Percentiles rank a stretch among this genome's conserved stretches.
Conservation (phyloP, 2,329 filamentous ascomycete species). For the Cylindrodendrum hubeiense region DNA sequence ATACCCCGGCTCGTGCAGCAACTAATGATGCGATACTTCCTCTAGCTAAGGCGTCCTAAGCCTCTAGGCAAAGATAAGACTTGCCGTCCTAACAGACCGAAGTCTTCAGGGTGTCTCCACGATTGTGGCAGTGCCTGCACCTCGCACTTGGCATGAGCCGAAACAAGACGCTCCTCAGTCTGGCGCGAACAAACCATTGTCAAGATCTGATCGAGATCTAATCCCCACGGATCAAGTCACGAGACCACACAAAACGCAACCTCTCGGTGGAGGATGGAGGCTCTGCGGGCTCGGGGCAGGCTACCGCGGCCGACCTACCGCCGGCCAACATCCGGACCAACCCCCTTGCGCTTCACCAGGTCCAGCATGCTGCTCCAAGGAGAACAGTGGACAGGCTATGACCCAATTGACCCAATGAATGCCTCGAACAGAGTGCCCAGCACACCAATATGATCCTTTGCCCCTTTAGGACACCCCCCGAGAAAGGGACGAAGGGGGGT, state of each 20-base stretch:
- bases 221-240: conserved; percentile 36
- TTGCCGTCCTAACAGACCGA: conserved; percentile 36
- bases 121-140: conserved; percentile 43
- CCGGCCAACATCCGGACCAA: background rate
- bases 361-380: background rate
- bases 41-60: conserved; percentile 37
- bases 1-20: conserved; percentile 22
- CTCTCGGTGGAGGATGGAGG: conserved; percentile 12
- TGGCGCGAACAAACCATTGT: conserved; percentile 21
- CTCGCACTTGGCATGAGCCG: conserved; percentile 31
- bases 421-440: background rate
- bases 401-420: background rate
- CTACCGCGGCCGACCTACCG: background rate
- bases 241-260: conserved; percentile 23
- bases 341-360: background rate
- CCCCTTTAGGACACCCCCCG: background rate
- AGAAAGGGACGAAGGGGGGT: conserved; percentile 19
- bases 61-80: conserved; percentile 34
- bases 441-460: conserved; percentile 11
- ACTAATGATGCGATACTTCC: conserved; percentile 34
- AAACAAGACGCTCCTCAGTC: conserved; percentile 13
- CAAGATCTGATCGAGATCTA: conserved; percentile 40
- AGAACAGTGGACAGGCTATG: background rate
- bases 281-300: conserved; percentile 9
- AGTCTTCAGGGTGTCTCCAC: conserved; percentile 24